Percentiles rank a stretch among this genome's conserved stretches.
phyloP scores from a whole-genome alignment of 768 basidiomycete genomes.

The Panellus pusillus region DNA sequence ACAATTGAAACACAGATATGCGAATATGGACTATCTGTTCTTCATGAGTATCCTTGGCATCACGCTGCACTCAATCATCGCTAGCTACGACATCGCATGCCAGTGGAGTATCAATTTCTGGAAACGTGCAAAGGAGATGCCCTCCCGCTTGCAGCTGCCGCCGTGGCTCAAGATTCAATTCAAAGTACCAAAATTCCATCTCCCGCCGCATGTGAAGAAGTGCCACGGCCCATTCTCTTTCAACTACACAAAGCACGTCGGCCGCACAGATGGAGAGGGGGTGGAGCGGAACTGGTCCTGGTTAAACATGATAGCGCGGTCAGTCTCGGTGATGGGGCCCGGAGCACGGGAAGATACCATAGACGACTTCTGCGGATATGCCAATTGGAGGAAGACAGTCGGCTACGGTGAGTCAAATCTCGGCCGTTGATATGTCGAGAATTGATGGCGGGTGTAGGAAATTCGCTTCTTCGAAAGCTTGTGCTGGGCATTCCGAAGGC shows the following conservation, averaged over 20 bases:
- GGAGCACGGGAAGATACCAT: slow-evolving; percentile 25
- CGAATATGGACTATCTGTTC: slow-evolving; percentile 25
- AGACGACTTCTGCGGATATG: slow-evolving; percentile 25
- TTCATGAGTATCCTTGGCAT: slow-evolving; percentile 7
- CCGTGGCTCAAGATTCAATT: background rate
- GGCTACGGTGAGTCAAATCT: slow-evolving; percentile 12
- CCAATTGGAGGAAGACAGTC: slow-evolving; percentile 25
- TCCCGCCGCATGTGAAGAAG: slow-evolving; percentile 25
- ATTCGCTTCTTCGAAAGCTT: slow-evolving; percentile 12
- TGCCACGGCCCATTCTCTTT: slow-evolving; percentile 26
- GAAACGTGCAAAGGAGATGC: slow-evolving; percentile 11
- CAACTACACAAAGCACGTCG: slow-evolving; percentile 24
- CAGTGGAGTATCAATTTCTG: slow-evolving; percentile 24
- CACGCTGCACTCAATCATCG: background rate
- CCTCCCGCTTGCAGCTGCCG: background rate
- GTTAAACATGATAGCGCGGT: slow-evolving; percentile 19
- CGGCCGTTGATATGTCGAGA: no score
- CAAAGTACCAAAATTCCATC: slow-evolving; percentile 36
- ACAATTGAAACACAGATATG: slow-evolving; percentile 17
- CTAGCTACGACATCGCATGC: slow-evolving; percentile 28
- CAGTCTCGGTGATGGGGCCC: slow-evolving; percentile 22
- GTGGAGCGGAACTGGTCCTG: slow-evolving; percentile 35
- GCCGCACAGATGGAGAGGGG: slow-evolving; percentile 35
- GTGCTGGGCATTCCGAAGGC: slow-evolving; percentile 4
- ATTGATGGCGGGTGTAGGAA: slow-evolving; percentile 1